A percentile compares a stretch with the other conserved stretches of the same genome.
Conservation (phyloP, 371 early-diverging fungal species). For the Mucor irregularis region DNA sequence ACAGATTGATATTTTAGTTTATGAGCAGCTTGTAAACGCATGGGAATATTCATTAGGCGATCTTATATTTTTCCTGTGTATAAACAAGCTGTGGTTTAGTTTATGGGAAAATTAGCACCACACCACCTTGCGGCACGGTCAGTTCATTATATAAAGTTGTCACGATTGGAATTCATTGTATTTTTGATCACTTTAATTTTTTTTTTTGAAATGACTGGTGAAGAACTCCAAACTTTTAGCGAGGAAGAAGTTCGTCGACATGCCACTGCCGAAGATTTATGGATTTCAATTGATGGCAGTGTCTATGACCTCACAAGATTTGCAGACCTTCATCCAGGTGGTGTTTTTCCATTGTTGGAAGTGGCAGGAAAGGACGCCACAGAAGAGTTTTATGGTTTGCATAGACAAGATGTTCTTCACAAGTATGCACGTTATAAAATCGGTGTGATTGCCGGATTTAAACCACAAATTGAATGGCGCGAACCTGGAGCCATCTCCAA, state of each 20-base stretch:
- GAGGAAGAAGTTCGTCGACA: constrained; percentile 80
- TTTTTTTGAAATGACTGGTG: too few species aligned
- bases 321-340: constrained; percentile 86
- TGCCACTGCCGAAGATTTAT: constrained; percentile 72
- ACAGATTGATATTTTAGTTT: too few species aligned
- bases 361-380: constrained; percentile 75
- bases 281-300: constrained; percentile 83
- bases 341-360: constrained; percentile 69
- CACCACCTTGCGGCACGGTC: too few species aligned
- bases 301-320: constrained; percentile 94
- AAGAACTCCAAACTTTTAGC: constrained; percentile 52
- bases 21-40: too few species aligned
- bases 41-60: too few species aligned
- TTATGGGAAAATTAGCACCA: too few species aligned
- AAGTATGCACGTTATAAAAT: constrained; percentile 54
- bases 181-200: too few species aligned
- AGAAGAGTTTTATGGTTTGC: constrained; percentile 69
- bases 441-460: constrained; percentile 47
- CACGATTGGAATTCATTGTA: too few species aligned
- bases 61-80: too few species aligned
- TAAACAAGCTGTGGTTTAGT: too few species aligned
- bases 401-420: constrained; percentile 66
- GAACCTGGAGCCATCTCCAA: constrained; percentile 44
- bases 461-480: constrained; percentile 29
- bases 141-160: too few species aligned